Conservation (phyloP, 768 basidiomycete genomes). For the Neoboletus subvelutipes region DNA sequence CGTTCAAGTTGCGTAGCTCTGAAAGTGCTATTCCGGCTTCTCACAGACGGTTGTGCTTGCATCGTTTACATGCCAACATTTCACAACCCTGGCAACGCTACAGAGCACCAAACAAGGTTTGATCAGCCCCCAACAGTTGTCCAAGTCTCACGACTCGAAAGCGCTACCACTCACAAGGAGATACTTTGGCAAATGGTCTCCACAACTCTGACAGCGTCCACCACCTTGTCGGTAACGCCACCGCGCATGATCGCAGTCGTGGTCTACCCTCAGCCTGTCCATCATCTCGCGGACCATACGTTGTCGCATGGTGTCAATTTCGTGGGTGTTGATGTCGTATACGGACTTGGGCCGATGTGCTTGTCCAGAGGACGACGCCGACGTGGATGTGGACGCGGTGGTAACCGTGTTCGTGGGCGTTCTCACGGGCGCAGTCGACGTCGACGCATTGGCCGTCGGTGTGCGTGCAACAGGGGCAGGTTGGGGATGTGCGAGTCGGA, state of each 20-base stretch:
- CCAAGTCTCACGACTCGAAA: neutral
- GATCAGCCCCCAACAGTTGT: neutral
- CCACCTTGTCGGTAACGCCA: slow-evolving; percentile 48
- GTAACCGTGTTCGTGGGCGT: neutral
- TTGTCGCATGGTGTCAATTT: slow-evolving; percentile 7
- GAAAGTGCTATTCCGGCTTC: neutral
- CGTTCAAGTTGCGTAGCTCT: neutral
- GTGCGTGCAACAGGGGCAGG: neutral
- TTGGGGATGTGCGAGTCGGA: too few species aligned
- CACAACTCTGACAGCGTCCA: slow-evolving; percentile 48
- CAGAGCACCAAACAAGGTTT: neutral
- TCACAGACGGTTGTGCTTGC: slow-evolving; percentile 38
- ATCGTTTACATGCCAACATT: slow-evolving; percentile 37
- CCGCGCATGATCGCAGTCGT: slow-evolving; percentile 47
- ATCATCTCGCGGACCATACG: slow-evolving; percentile 32
- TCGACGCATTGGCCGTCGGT: neutral
- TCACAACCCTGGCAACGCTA: slow-evolving; percentile 37
- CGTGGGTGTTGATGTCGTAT: neutral
- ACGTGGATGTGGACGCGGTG: neutral
- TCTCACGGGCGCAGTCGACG: neutral
- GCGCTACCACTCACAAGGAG: slow-evolving; percentile 45
- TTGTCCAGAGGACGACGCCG: neutral
- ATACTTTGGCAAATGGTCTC: slow-evolving; percentile 39
- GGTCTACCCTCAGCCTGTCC: slow-evolving; percentile 47
- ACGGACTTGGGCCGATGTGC: neutral